Conservation (phyloP, 352 stramenopile genomes). For the Thalassiosira oceanica region DNA sequence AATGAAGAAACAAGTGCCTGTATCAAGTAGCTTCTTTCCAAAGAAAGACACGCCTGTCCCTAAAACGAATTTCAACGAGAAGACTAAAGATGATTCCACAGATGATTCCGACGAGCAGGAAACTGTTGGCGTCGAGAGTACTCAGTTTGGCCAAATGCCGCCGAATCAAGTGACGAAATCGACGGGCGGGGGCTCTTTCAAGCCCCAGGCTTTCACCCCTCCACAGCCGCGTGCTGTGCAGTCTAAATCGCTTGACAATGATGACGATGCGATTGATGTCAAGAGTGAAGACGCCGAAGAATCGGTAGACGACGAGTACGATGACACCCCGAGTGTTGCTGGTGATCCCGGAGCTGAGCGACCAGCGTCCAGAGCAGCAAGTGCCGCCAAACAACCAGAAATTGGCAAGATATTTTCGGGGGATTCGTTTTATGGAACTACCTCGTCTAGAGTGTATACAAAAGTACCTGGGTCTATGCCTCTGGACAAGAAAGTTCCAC, state of each 20-base stretch:
- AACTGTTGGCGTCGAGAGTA: constrained; percentile 1
- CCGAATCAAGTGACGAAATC: constrained; percentile 23
- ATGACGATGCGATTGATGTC: constrained; percentile 22
- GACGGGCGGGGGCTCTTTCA: constrained; percentile 24
- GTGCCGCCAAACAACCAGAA: neutral
- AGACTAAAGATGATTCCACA: constrained; percentile 2
- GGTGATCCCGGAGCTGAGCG: too few relatives aligned
- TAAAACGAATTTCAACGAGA: neutral
- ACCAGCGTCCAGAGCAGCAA: constrained; percentile 11
- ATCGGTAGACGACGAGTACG: neutral
- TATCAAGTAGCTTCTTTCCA: too few relatives aligned
- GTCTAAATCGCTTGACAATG: constrained; percentile 19
- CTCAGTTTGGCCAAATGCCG: constrained; percentile 2
- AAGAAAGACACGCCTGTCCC: neutral
- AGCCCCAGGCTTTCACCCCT: constrained; percentile 27
- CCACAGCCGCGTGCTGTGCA: constrained; percentile 9
- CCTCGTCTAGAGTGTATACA: constrained; percentile 36
- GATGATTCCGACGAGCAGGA: neutral
- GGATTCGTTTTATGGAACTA: constrained; percentile 38
- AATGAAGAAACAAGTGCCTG: too few relatives aligned
- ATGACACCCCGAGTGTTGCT: neutral
- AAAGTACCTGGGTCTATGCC: constrained; percentile 3
- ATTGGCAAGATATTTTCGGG: constrained; percentile 21
- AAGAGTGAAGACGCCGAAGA: neutral
- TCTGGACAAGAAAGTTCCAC: neutral